A percentile compares a stretch with the other conserved stretches of the same genome.
Conservation (phyloP, 345 rosid genomes). For the Litchi chinensis region DNA sequence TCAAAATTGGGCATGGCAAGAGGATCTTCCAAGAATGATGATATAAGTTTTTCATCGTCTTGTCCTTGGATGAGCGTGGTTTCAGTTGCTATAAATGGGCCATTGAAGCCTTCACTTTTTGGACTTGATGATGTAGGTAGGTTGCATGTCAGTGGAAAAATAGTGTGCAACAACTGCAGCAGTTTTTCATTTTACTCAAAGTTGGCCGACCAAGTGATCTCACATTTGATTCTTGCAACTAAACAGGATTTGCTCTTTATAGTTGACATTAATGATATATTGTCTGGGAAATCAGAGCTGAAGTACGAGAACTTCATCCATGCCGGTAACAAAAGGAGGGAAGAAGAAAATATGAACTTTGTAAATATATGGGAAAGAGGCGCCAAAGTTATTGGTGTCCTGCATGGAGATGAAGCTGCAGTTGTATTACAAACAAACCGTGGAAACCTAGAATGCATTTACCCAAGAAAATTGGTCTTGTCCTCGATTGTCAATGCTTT, state of each 20-base stretch:
- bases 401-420: constrained; percentile 92
- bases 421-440: constrained; percentile 81
- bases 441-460: constrained; percentile 87
- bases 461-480: constrained; percentile 90
- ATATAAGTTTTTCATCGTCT: constrained; percentile 51
- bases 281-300: constrained; percentile 56
- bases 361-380: constrained; percentile 92
- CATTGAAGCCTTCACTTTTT: constrained; percentile 56
- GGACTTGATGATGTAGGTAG: constrained; percentile 88
- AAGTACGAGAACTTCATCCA: constrained; percentile 56
- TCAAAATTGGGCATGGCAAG: constrained; percentile 50
- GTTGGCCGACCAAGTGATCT: constrained; percentile 58
- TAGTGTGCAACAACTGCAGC: constrained; percentile 80
- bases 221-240: constrained; percentile 83
- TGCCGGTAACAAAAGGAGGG: constrained; percentile 49
- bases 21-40: constrained; percentile 40
- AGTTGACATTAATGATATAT: constrained; percentile 67
- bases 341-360: constrained; percentile 59
- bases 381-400: constrained; percentile 78
- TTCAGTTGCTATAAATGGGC: constrained; percentile 42
- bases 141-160: constrained; percentile 64
- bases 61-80: constrained; percentile 79
- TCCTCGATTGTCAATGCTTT: constrained; percentile 76
- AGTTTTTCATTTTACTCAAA: constrained; percentile 87
- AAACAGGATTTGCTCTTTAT: constrained; percentile 87